A percentile compares a stretch with the other conserved stretches of the same genome.
Conservation (phyloP, 345 rosid genomes). For the Citrus medica region DNA sequence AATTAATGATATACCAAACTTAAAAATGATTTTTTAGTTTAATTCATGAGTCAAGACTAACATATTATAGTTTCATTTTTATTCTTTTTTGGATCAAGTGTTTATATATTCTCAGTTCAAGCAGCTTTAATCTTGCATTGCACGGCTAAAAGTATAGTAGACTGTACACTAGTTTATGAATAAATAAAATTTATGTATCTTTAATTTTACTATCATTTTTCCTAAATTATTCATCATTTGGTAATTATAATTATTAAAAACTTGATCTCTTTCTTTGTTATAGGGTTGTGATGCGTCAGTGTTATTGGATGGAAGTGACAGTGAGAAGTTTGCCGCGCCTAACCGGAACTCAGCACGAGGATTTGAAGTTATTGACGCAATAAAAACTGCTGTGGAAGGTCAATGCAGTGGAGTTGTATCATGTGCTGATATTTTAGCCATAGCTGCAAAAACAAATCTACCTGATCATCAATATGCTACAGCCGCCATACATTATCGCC, state of each 20-base stretch:
- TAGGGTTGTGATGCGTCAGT: slow-evolving; percentile 34
- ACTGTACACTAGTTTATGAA: too few relatives aligned
- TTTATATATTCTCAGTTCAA: too few relatives aligned
- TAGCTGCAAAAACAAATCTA: slow-evolving; percentile 39
- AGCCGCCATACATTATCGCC: slow-evolving; percentile 47
- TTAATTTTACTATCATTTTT: too few relatives aligned
- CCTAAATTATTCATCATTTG: neutral
- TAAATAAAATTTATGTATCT: too few relatives aligned
- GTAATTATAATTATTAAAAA: neutral
- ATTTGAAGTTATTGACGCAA: slow-evolving; percentile 28
- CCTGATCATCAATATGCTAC: slow-evolving; percentile 12
- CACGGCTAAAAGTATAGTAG: too few relatives aligned
- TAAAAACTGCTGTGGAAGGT: slow-evolving; percentile 63
- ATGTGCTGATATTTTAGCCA: slow-evolving; percentile 65
- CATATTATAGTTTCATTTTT: too few relatives aligned
- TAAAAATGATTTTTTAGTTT: too few relatives aligned
- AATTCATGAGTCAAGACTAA: too few relatives aligned
- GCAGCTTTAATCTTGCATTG: too few relatives aligned
- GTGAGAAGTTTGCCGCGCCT: slow-evolving; percentile 16
- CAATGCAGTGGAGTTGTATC: slow-evolving; percentile 69
- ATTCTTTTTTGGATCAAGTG: too few relatives aligned
- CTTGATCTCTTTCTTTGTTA: neutral
- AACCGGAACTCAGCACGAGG: slow-evolving; percentile 31
- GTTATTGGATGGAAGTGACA: slow-evolving; percentile 24
- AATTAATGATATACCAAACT: too few relatives aligned